Conservation (phyloP, 73 alveolate genomes). For the Uronychia setigera region DNA sequence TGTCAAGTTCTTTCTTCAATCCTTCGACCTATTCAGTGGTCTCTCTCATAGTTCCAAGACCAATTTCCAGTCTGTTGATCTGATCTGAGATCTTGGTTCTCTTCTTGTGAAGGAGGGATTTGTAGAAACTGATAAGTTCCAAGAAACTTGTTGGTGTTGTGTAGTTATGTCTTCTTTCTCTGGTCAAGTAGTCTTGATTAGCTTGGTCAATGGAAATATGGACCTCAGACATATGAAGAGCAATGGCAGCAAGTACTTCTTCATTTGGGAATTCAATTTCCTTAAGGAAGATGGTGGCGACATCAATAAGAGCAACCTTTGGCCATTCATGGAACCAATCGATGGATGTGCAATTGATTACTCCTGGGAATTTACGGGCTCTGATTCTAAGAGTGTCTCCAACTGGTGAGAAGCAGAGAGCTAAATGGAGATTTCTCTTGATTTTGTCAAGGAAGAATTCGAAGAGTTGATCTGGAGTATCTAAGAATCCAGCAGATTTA, state of each 20-base stretch:
- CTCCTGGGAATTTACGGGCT: slow-evolving; percentile 99
- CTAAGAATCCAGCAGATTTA: slow-evolving; percentile 91
- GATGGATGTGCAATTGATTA: slow-evolving; percentile 96
- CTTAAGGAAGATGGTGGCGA: slow-evolving; percentile 89
- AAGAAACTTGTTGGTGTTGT: slow-evolving; percentile 99
- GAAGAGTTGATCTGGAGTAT: slow-evolving; percentile 92
- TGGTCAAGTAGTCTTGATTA: slow-evolving; percentile 89
- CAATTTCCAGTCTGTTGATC: slow-evolving; percentile 96
- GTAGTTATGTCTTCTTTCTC: slow-evolving; percentile 98
- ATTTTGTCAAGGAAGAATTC: slow-evolving; percentile 92
- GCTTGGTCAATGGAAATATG: slow-evolving; percentile 97
- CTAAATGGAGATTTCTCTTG: slow-evolving; percentile 85
- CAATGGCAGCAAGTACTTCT: slow-evolving; percentile 68
- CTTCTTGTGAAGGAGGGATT: slow-evolving; percentile 93
- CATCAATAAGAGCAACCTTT: slow-evolving; percentile 98
- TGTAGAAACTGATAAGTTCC: slow-evolving; percentile 98
- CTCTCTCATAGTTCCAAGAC: slow-evolving; percentile 94
- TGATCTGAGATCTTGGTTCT: slow-evolving; percentile 87
- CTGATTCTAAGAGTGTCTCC: slow-evolving; percentile 99
- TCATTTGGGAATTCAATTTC: slow-evolving; percentile 83
- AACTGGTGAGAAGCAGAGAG: slow-evolving; percentile 98
- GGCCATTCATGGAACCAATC: slow-evolving; percentile 99
- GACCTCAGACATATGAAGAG: slow-evolving; percentile 93
- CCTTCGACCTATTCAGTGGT: slow-evolving; percentile 97
- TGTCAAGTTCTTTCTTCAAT: slow-evolving; percentile 95